A percentile compares a stretch with the other conserved stretches of the same genome.
Evolutionary conservation across 2,329 filamentous ascomycete species (phyloP).

Genomic region (Thielaviopsis euricoi): DNA sequence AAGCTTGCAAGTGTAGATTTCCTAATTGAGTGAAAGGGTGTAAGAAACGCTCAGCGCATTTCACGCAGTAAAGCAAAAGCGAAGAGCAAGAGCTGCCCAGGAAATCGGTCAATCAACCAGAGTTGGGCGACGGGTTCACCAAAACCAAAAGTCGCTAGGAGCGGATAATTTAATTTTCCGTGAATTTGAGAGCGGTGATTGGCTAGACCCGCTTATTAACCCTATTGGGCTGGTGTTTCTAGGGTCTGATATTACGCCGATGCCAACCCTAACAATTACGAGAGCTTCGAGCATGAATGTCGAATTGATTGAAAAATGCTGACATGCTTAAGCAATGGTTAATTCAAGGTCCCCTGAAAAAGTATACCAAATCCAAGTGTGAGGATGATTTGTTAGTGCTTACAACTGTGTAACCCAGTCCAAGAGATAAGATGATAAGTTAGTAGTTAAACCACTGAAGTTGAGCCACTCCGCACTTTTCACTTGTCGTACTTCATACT

Average conservation of each 20-base stretch:
- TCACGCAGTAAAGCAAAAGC: too few species aligned
- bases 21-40: neutral
- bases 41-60: neutral
- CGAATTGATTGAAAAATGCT: neutral
- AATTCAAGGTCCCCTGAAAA: too few species aligned
- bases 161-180: neutral
- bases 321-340: too few species aligned
- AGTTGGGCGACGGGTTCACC: neutral
- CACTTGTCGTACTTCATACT: too few species aligned
- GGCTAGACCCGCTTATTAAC: neutral
- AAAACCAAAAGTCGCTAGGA: neutral
- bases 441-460: neutral
- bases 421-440: neutral
- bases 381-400: too few species aligned
- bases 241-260: neutral
- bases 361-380: too few species aligned
- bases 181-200: neutral
- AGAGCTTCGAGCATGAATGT: neutral
- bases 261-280: neutral
- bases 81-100: neutral
- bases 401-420: neutral
- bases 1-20: neutral
- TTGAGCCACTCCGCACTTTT: too few species aligned
- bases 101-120: neutral
- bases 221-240: neutral